Base-by-base conservation (phyloP, 2,329 filamentous ascomycete genomes). In the Metarhizium brunneum region DNA sequence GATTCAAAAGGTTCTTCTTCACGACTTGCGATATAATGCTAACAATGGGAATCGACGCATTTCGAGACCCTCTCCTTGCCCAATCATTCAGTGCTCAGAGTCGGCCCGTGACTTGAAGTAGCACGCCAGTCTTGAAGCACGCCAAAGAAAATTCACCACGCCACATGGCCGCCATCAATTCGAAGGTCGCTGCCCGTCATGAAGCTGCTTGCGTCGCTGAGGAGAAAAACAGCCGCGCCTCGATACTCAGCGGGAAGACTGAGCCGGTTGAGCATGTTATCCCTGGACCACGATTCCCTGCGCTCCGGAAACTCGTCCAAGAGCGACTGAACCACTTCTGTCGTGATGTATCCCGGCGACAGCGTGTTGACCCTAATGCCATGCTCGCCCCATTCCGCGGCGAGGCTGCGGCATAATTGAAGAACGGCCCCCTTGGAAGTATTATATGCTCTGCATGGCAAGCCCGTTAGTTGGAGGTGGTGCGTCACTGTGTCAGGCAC, bases 181-280 rank as follows among this genome's bases (percentile, higher is more conserved):
- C 79, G 61, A 57, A 84, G 56, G 50, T 80, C 77, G 38, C 72
- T 75, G 1, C 79, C 82, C 0, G 83, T 85, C 80, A 86, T 84
- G 61, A 83, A 86, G 29, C 75, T 79, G 64, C 81, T 85, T 0
- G 83, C 83, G 60, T 81, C 77, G 59, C 81, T 82, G 25, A 86
- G 68, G 58, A 86, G 71, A 61, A 84, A 87, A 8, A 85, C 71
- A 2, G 78, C 80, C 0, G 82, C 79, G 0, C 82, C 82, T 61
- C 81, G 77, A 65, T 85, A 85, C 62, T 86, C 82, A 49, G 77
- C 73, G 0, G 82, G 78, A 30, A 70, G 69, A 30, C 80, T 82
- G 36, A 86, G 70, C 20, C 82, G 74, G 2, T 78, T 83, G 61
- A 90, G 75, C 86, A 90, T 90, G 65, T 89, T 90, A 71, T 88